phyloP scores from a whole-genome alignment of 192 early-diverging fungal species.

The Coemansia sp. region DNA sequence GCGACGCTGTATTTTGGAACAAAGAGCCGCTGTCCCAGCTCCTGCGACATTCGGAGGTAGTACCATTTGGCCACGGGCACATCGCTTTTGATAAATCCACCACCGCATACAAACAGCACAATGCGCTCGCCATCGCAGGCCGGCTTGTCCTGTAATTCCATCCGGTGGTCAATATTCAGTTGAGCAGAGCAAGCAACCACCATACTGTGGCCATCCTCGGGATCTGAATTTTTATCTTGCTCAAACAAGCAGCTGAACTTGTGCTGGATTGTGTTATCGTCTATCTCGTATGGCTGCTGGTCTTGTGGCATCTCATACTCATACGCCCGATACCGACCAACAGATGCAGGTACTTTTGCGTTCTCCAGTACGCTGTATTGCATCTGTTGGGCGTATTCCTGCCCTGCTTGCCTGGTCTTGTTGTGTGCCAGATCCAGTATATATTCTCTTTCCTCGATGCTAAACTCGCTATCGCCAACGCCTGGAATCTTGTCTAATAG shows the following conservation, averaged over 20 bases:
- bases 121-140: constrained; percentile 13
- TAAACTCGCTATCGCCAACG: constrained; percentile 24
- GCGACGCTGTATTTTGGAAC: constrained; percentile 25
- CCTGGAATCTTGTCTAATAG: background rate
- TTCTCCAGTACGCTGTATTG: background rate
- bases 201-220: constrained; percentile 15
- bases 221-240: background rate
- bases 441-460: constrained; percentile 10
- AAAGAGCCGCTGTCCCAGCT: constrained; percentile 29
- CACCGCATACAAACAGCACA: constrained; percentile 18
- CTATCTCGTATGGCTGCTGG: constrained; percentile 20
- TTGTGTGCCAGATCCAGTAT: background rate
- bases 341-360: constrained; percentile 2
- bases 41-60: constrained; percentile 20
- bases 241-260: constrained; percentile 11
- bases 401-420: background rate
- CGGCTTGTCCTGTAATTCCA: constrained; percentile 1
- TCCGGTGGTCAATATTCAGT: background rate
- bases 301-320: constrained; percentile 9
- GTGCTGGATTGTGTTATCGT: background rate
- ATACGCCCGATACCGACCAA: constrained; percentile 7
- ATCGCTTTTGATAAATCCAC: constrained; percentile 25
- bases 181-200: constrained; percentile 14
- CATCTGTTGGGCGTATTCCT: background rate
- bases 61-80: constrained; percentile 6